Evolutionary conservation across 176 grass and related monocot genomes (phyloP), one percentile per base, ranked within the genome.

Genomic region (Oryza glumipatula): DNA sequence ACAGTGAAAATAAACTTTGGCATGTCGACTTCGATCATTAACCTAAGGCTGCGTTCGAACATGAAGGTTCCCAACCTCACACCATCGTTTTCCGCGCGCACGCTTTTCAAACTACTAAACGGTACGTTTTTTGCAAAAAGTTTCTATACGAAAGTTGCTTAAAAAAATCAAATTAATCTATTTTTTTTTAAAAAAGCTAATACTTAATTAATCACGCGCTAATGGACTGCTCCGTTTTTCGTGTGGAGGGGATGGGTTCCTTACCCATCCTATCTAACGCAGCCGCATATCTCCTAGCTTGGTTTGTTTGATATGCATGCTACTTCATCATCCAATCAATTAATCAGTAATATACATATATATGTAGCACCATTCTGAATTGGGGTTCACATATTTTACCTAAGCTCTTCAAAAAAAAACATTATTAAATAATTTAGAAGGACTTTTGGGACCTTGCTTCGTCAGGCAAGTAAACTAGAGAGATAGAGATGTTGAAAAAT

Each of bases 381-480:
- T 2, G 21, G 56, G 7, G 7, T 9, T 61, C 56, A 73, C 44
- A 48, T 7, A 7, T 44, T 45, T 26, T 38, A 52, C 6, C 4
- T 74, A 49, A 76, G 16, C 38, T 78, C 21, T 26, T 43, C 5
- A 0, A 36, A 28, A 15, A 9, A 24, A 11, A 9, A 58, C 7
- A n/a, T 22, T 63, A 23, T 63, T 63, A 23, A 63, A 43, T 79
- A 79, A 79, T 79, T 47, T 47, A 11, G 7, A 28, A 47, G 13
- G 76, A 66, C 56, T 63, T 78, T 65, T 65, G 5, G 11, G 19
- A 45, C 45, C 76, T 65, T 78, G 51, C 76, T 65, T 64, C 12
- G 35, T 78, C 65, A 8, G 58, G 56, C 58, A 78, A 11, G 76
- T n/a, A 65, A 45, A 9, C 43, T 11, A 44, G 74, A 56, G 23